Evolutionary conservation across 768 basidiomycete species (phyloP).

Genomic region (Dictyophora rubrovolvata): DNA sequence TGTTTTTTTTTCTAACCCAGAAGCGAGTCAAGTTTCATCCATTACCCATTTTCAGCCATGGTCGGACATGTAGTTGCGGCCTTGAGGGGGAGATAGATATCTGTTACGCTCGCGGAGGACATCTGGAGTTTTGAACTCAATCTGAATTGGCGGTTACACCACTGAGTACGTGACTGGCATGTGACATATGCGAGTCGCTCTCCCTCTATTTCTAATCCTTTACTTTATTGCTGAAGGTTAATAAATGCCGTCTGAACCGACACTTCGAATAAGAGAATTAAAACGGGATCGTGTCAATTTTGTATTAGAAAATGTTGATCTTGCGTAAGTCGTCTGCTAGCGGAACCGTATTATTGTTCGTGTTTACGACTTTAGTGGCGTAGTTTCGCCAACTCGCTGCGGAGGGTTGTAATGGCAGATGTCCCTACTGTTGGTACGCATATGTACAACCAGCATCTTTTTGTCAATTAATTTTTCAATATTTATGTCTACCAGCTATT

Average conservation of each 20-base stretch:
- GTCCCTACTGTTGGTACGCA: constrained; percentile 87
- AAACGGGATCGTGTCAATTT: constrained; percentile 84
- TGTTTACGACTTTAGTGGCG: not conserved
- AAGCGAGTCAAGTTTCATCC: not conserved
- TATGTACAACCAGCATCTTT: not conserved
- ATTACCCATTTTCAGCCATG: not conserved
- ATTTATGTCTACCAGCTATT: constrained; percentile 50
- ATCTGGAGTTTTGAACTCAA: too few relatives aligned
- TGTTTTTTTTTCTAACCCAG: too few relatives aligned
- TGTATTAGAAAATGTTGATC: constrained; percentile 89
- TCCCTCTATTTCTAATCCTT: not conserved
- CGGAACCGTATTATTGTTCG: not conserved
- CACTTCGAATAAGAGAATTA: constrained; percentile 72
- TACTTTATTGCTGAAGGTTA: too few relatives aligned
- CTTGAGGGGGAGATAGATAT: too few relatives aligned
- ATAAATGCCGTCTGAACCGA: constrained; percentile 10
- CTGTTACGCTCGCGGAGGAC: not conserved
- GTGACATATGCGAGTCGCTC: not conserved
- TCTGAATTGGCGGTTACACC: too few relatives aligned
- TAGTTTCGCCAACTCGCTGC: constrained; percentile 89
- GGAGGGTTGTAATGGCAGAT: constrained; percentile 93
- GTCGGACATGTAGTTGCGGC: too few relatives aligned
- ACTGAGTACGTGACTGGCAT: not conserved
- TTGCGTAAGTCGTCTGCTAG: constrained; percentile 47
- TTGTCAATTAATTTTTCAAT: too few relatives aligned